Conservation (phyloP, 2,329 filamentous ascomycete genomes). For the Metarhizium anisopliae region DNA sequence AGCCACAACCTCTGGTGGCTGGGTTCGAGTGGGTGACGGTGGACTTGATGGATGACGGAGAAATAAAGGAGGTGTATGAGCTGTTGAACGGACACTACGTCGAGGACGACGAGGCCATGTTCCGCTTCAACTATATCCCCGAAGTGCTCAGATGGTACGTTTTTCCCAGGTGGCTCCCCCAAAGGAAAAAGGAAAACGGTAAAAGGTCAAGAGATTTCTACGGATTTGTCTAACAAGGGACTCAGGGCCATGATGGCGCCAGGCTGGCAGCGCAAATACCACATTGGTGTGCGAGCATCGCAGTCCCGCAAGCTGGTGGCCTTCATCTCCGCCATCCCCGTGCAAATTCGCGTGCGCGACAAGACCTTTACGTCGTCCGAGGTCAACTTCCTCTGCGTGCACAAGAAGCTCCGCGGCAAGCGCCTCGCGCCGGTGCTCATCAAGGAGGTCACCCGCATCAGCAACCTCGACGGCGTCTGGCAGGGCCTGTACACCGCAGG, state of each 20-base stretch:
- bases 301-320: constrained; percentile 83
- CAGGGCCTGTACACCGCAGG: constrained; percentile 96
- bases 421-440: constrained; percentile 89
- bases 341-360: constrained; percentile 70
- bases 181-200: too few species aligned
- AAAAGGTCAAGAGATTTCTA: neutral
- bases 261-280: constrained; percentile 90
- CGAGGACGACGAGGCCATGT: constrained; percentile 94
- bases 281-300: constrained; percentile 81
- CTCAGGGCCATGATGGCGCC: constrained; percentile 84
- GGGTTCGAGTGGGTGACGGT: constrained; percentile 94
- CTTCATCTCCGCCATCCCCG: constrained; percentile 90
- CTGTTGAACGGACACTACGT: constrained; percentile 91
- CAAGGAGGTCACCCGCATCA: constrained; percentile 91
- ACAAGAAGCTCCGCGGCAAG: constrained; percentile 95
- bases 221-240: neutral
- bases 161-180: too few species aligned
- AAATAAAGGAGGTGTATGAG: constrained; percentile 85
- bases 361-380: constrained; percentile 72
- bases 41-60: constrained; percentile 68
- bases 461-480: constrained; percentile 78
- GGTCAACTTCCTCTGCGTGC: constrained; percentile 96
- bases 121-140: constrained; percentile 91
- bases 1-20: constrained; percentile 63
- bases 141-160: constrained; percentile 80